These are phyloP conservation scores for Trypanosoma rangeli DNA, from an alignment of 208 protist genomes.

Conservation along the genomic window DNA sequence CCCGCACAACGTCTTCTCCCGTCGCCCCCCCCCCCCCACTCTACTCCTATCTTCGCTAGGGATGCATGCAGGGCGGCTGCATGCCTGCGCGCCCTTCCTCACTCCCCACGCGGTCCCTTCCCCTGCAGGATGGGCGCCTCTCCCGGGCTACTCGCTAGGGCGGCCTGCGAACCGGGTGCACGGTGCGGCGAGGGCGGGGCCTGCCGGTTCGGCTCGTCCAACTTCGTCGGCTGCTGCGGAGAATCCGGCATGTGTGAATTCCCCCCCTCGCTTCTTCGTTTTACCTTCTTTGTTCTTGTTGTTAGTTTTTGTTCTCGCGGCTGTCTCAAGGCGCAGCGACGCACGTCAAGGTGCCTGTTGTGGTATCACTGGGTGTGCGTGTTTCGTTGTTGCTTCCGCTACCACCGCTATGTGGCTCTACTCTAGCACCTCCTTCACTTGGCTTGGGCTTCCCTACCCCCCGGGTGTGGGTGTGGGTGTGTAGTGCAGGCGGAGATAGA, in stretches of 20 bases:
- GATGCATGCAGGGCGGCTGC: background rate
- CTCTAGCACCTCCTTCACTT: background rate
- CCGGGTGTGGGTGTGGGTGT: no score
- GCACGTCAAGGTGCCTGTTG: no score
- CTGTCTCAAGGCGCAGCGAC: background rate
- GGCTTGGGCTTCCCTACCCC: background rate
- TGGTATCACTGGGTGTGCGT: background rate
- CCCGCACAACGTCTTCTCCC: background rate
- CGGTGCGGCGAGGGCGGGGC: conserved; percentile 31
- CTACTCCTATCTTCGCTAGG: background rate
- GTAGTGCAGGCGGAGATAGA: background rate
- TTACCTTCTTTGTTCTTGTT: no score
- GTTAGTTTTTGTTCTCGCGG: background rate
- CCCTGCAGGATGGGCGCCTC: conserved; percentile 31
- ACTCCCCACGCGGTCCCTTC: background rate
- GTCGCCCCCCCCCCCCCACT: background rate
- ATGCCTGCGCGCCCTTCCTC: background rate
- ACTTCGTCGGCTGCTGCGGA: conserved; percentile 14
- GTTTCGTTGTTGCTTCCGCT: background rate
- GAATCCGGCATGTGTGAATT: background rate
- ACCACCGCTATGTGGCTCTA: no score
- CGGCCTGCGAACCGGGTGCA: conserved; percentile 16
- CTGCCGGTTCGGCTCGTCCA: conserved; percentile 41
- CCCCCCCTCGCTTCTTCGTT: background rate
- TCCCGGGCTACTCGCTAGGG: conserved; percentile 6